Evolutionary conservation across 352 stramenopile species (phyloP).

Genomic region (Stephanocyclus meneghinianus): DNA sequence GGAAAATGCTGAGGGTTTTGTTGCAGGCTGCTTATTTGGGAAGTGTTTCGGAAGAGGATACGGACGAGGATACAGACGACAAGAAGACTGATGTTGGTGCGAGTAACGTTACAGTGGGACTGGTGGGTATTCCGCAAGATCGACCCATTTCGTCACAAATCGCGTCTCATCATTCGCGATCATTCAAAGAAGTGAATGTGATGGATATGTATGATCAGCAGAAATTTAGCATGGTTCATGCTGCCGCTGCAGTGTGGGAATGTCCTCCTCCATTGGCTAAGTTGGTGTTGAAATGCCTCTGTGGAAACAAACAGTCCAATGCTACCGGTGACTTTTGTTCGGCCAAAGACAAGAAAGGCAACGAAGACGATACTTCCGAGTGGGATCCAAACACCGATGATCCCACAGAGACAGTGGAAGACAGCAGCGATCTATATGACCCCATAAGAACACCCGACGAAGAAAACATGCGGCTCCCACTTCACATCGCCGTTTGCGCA

Average conservation of each 20-base stretch:
- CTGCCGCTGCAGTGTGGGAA: slow-evolving; percentile 38
- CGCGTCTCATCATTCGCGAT: background rate
- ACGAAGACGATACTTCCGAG: background rate
- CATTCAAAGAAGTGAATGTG: slow-evolving; percentile 22
- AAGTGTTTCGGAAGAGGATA: slow-evolving; percentile 24
- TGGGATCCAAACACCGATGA: slow-evolving; percentile 1
- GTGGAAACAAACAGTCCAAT: background rate
- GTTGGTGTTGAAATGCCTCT: slow-evolving; percentile 49
- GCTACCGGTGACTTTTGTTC: background rate
- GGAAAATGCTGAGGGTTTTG: slow-evolving; percentile 43
- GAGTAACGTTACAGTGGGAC: background rate
- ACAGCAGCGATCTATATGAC: background rate
- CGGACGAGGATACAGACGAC: slow-evolving; percentile 20
- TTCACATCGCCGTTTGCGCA: slow-evolving; percentile 48
- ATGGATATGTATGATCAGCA: slow-evolving; percentile 28
- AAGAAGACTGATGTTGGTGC: background rate
- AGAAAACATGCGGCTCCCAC: slow-evolving; percentile 43
- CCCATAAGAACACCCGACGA: slow-evolving; percentile 38
- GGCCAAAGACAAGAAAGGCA: background rate
- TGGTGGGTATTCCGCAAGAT: slow-evolving; percentile 16
- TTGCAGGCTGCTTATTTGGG: slow-evolving; percentile 49
- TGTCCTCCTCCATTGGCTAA: slow-evolving; percentile 42
- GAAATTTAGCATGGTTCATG: slow-evolving; percentile 53
- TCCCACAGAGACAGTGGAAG: background rate
- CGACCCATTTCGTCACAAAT: background rate